Evolutionary conservation across 228 moss, liverwort and hornwort species (phyloP).

Genomic region (Sphagnum fallax): DNA sequence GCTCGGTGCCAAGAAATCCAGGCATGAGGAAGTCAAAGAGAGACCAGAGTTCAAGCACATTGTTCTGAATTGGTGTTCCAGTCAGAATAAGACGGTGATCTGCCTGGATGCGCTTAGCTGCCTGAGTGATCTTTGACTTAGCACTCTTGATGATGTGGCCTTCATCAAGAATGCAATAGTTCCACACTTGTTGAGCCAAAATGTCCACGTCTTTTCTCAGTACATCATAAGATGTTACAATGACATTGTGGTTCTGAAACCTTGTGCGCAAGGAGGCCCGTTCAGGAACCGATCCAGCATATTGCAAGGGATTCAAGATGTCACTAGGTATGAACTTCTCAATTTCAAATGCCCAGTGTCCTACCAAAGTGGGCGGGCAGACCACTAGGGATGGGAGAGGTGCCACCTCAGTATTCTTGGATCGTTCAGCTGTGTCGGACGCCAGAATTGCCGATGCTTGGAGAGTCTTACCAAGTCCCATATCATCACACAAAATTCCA

Average conservation of each 20-base stretch:
- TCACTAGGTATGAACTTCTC: slow-evolving; percentile 78
- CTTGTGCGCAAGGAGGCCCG: slow-evolving; percentile 42
- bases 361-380: slow-evolving; percentile 85
- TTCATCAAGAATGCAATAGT: slow-evolving; percentile 83
- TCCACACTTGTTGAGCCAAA: slow-evolving; percentile 63
- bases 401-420: slow-evolving; percentile 41
- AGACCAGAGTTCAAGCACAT: slow-evolving; percentile 93
- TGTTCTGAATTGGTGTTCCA: slow-evolving; percentile 92
- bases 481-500: slow-evolving; percentile 90
- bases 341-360: slow-evolving; percentile 87
- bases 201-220: slow-evolving; percentile 77
- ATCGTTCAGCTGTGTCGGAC: slow-evolving; percentile 76
- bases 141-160: slow-evolving; percentile 88
- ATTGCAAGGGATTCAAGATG: slow-evolving; percentile 65
- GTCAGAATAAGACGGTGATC: slow-evolving; percentile 80
- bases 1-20: slow-evolving; percentile 78
- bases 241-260: slow-evolving; percentile 66
- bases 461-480: slow-evolving; percentile 91
- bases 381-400: slow-evolving; percentile 76
- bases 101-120: slow-evolving; percentile 80
- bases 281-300: slow-evolving; percentile 71
- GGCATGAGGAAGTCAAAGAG: slow-evolving; percentile 97
- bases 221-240: slow-evolving; percentile 89
- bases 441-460: slow-evolving; percentile 89
- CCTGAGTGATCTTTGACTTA: slow-evolving; percentile 84